A percentile compares a stretch with the other conserved stretches of the same genome.
These are phyloP conservation scores for Cryptosporidium baileyi DNA, from an alignment of 169 alveolate genomes.

Conservation along the genomic window DNA sequence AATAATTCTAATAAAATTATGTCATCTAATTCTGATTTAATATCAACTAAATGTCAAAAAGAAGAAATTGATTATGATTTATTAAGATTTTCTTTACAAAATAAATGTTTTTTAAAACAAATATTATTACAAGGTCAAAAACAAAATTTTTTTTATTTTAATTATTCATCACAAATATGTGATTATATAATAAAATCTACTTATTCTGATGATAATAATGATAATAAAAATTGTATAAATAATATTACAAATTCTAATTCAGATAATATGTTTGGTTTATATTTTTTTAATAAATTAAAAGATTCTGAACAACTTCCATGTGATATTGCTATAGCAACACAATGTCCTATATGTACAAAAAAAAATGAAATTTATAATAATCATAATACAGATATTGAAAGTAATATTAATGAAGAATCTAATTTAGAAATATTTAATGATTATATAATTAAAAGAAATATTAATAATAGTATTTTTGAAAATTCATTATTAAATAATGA, in stretches of 20 bases:
- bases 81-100: slow-evolving; percentile 21
- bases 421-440: not conserved
- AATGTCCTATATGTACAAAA: slow-evolving; percentile 12
- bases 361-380: not conserved
- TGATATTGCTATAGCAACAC: slow-evolving; percentile 62
- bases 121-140: slow-evolving; percentile 42
- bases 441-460: not conserved
- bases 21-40: not conserved
- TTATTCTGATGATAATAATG: not conserved
- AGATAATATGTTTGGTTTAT: slow-evolving; percentile 23
- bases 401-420: not conserved
- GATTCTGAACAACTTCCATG: slow-evolving; percentile 55
- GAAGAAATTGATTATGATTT: slow-evolving; percentile 30
- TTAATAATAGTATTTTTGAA: not conserved
- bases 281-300: slow-evolving; percentile 38
- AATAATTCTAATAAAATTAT: not conserved
- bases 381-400: not conserved
- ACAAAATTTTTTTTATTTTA: slow-evolving; percentile 42
- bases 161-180: slow-evolving; percentile 41
- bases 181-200: slow-evolving; percentile 9
- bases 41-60: not conserved
- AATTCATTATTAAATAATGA: not conserved
- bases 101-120: slow-evolving; percentile 34
- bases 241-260: not conserved
- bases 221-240: not conserved